Evolutionary conservation across 495 filamentous ascomycete species (phyloP).

Genomic region (Schizothecium vesticola): DNA sequence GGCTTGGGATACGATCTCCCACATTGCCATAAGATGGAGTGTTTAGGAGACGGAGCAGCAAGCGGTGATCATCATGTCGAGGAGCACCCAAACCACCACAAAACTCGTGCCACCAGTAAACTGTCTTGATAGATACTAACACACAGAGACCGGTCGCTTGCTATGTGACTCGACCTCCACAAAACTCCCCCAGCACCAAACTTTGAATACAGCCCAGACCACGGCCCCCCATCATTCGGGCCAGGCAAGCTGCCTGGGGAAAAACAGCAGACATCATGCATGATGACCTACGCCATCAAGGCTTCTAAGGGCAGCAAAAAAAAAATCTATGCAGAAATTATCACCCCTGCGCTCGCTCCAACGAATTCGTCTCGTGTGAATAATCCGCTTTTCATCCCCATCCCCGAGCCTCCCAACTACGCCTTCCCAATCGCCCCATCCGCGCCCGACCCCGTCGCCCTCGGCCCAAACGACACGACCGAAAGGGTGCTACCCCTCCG

Average conservation of each 20-base stretch:
- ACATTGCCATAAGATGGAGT: too few relatives aligned
- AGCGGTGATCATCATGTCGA: too few relatives aligned
- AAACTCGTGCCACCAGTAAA: not conserved
- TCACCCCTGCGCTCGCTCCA: not conserved
- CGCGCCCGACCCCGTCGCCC: slow-evolving; percentile 11
- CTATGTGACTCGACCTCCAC: not conserved
- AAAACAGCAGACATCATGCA: not conserved
- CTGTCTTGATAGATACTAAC: not conserved
- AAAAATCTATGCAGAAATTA: not conserved
- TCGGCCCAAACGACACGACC: slow-evolving; percentile 10
- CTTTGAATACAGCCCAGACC: not conserved
- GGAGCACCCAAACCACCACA: not conserved
- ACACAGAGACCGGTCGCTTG: not conserved
- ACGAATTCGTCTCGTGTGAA: not conserved
- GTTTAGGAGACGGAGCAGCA: too few relatives aligned
- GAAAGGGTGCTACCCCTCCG: slow-evolving; percentile 31
- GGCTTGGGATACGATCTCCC: too few relatives aligned
- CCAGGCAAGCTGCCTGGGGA: not conserved
- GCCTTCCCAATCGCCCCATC: slow-evolving; percentile 21
- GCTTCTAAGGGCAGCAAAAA: not conserved
- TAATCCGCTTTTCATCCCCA: not conserved
- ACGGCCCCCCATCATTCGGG: not conserved
- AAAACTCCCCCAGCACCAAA: not conserved
- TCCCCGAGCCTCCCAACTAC: not conserved
- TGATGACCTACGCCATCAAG: not conserved